These are phyloP conservation scores for Hypericum perforatum DNA, from an alignment of 345 rosid species.

Conservation along the genomic window DNA sequence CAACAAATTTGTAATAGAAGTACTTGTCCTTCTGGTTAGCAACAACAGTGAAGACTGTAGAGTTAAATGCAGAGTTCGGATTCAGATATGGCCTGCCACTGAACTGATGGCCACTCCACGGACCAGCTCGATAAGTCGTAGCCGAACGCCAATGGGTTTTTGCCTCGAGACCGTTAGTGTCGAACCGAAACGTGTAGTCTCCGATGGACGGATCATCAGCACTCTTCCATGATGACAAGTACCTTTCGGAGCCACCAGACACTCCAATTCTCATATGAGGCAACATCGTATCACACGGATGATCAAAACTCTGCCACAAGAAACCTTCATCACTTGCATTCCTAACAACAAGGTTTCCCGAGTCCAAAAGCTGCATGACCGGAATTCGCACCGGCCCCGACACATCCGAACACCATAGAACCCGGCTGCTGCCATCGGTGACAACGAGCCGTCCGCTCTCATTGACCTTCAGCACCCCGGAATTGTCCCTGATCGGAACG, in stretches of 20 bases:
- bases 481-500: no score
- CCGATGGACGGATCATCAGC: neutral
- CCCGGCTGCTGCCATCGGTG: no score
- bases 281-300: neutral
- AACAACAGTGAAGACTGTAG: neutral
- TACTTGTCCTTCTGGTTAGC: neutral
- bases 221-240: neutral
- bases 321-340: neutral
- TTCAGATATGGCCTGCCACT: neutral
- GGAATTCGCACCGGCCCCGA: neutral
- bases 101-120: conserved; percentile 12
- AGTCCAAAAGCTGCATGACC: neutral
- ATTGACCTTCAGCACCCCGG: no score
- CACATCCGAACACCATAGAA: no score
- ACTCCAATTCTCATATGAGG: neutral
- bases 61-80: neutral
- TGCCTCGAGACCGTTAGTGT: neutral
- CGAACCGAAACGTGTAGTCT: neutral
- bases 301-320: conserved; percentile 2
- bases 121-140: neutral
- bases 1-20: neutral
- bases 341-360: neutral
- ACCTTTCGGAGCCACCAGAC: neutral
- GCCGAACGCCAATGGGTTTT: neutral
- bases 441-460: no score